Evolutionary conservation across 2,329 filamentous ascomycete species (phyloP).

Genomic region (Trichoderma atroviride): DNA sequence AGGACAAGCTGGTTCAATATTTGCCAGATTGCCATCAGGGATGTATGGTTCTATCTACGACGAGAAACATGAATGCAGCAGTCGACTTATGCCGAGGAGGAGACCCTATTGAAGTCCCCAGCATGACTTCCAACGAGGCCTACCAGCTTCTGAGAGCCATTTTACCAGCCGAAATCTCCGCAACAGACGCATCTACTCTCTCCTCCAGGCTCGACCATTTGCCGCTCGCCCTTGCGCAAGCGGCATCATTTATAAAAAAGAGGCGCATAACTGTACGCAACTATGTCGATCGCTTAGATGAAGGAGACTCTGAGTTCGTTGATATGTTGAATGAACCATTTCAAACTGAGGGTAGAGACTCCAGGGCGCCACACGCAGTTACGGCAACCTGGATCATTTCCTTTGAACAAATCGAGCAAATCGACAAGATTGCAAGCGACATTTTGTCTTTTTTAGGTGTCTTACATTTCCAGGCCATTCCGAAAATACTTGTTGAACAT

Average conservation of each 20-base stretch:
- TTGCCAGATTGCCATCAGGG: constrained; percentile 38
- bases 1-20: constrained; percentile 21
- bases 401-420: constrained; percentile 36
- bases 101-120: constrained; percentile 33
- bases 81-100: constrained; percentile 30
- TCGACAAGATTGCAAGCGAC: constrained; percentile 33
- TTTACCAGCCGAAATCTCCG: constrained; percentile 24
- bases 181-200: constrained; percentile 29
- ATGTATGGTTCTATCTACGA: constrained; percentile 37
- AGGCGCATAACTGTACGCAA: constrained; percentile 32
- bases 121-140: constrained; percentile 36
- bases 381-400: constrained; percentile 39
- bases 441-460: constrained; percentile 39
- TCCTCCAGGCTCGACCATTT: constrained; percentile 37
- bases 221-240: constrained; percentile 41
- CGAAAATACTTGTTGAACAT: constrained; percentile 31
- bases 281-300: constrained; percentile 37
- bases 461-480: constrained; percentile 38
- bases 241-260: constrained; percentile 39
- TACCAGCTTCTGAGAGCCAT: constrained; percentile 32
- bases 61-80: constrained; percentile 37
- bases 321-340: constrained; percentile 38
- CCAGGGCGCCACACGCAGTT: constrained; percentile 33
- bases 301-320: constrained; percentile 32
- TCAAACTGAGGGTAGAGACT: constrained; percentile 37